phyloP scores from a whole-genome alignment of 2,329 filamentous ascomycete species.

The Penicillium verrucosum region DNA sequence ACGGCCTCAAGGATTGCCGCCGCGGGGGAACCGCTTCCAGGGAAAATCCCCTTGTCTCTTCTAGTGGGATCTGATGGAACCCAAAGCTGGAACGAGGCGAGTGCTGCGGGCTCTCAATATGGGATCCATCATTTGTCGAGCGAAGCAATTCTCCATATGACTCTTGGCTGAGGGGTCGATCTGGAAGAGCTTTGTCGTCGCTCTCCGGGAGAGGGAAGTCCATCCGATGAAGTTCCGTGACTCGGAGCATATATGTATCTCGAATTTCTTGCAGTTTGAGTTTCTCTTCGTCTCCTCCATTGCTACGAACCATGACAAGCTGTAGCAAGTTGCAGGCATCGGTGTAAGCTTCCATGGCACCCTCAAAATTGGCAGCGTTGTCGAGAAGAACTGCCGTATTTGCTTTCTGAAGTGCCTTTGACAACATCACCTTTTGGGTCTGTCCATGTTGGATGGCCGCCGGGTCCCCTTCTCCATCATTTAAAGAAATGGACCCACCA shows the following conservation, averaged over 20 bases:
- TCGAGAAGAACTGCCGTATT: constrained; percentile 94
- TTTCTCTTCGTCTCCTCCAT: constrained; percentile 78
- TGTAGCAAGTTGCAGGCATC: constrained; percentile 88
- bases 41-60: constrained; percentile 27
- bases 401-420: constrained; percentile 90
- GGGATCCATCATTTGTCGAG: constrained; percentile 30
- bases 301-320: constrained; percentile 80
- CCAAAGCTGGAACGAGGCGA: constrained; percentile 52
- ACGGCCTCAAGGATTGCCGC: constrained; percentile 39
- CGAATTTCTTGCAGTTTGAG: constrained; percentile 86
- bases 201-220: constrained; percentile 48
- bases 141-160: constrained; percentile 44
- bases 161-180: constrained; percentile 62
- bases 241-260: constrained; percentile 84
- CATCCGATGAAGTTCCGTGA: constrained; percentile 78
- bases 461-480: constrained; percentile 26
- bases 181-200: constrained; percentile 74
- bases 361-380: constrained; percentile 92
- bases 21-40: constrained; percentile 34
- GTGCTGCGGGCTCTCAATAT: constrained; percentile 30
- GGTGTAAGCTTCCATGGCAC: constrained; percentile 81
- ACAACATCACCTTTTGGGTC: constrained; percentile 92
- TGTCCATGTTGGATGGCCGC: constrained; percentile 47
- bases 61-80: constrained; percentile 18
- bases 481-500: constrained; percentile 26